Evolutionary conservation across 257 asterid genomes (phyloP).

Genomic region (Nicotiana attenuata): DNA sequence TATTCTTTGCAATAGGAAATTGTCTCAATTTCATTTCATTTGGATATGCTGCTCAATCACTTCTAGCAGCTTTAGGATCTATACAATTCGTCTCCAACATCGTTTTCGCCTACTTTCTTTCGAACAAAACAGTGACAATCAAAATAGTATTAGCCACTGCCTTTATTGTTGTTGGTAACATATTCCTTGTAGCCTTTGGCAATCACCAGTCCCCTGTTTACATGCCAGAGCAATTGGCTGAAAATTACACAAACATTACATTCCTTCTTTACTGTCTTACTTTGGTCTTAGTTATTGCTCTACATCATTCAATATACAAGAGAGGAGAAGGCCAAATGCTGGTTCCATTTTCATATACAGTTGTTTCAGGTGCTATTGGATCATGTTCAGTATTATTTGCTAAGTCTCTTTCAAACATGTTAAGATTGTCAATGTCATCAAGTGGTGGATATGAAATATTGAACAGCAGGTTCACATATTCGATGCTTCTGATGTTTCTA

Average conservation of each 20-base stretch:
- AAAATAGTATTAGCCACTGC: slow-evolving; percentile 78
- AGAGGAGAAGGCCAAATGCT: slow-evolving; percentile 58
- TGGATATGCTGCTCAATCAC: slow-evolving; percentile 99
- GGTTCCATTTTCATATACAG: slow-evolving; percentile 88
- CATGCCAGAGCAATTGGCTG: slow-evolving; percentile 85
- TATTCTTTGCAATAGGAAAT: slow-evolving; percentile 74
- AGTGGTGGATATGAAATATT: slow-evolving; percentile 49
- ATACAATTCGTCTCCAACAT: slow-evolving; percentile 88
- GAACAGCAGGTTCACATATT: slow-evolving; percentile 89
- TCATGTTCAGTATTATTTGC: slow-evolving; percentile 93
- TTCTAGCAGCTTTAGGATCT: slow-evolving; percentile 96
- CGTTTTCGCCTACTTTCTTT: slow-evolving; percentile 72
- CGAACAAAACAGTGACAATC: slow-evolving; percentile 69
- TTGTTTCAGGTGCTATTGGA: slow-evolving; percentile 94
- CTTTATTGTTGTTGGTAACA: slow-evolving; percentile 89
- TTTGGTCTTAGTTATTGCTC: slow-evolving; percentile 53
- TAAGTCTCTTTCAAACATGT: slow-evolving; percentile 87
- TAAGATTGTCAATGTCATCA: slow-evolving; percentile 65
- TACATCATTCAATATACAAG: slow-evolving; percentile 64
- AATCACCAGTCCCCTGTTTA: slow-evolving; percentile 96
- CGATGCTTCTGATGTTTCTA: slow-evolving; percentile 70
- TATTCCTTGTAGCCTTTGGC: slow-evolving; percentile 97
- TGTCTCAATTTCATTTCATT: slow-evolving; percentile 92
- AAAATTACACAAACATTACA: slow-evolving; percentile 62
- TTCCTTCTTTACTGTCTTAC: slow-evolving; percentile 75